Evolutionary conservation across 179 eudicot genomes (phyloP).

Genomic region (Silene noctiflora): DNA sequence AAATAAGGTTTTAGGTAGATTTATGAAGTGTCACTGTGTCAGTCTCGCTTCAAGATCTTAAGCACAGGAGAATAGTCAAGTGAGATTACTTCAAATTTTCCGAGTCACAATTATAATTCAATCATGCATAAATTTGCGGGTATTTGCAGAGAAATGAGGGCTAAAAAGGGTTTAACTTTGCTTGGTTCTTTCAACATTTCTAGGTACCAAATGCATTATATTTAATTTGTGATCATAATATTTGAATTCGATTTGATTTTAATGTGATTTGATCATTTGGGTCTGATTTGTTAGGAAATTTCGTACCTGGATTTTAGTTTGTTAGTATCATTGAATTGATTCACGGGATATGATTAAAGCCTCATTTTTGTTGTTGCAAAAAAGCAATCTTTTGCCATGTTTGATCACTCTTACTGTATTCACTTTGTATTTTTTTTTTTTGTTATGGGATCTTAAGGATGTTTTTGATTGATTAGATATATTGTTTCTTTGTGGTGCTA

Average conservation of each 20-base stretch:
- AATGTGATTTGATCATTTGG: constrained; percentile 2
- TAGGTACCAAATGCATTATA: constrained; percentile 30
- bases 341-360: background rate
- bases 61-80: background rate
- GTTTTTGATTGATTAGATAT: background rate
- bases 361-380: background rate
- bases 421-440: background rate
- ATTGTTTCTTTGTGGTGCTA: background rate
- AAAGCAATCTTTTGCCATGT: background rate
- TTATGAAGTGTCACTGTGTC: background rate
- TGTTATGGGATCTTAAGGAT: background rate
- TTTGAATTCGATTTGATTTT: background rate
- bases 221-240: background rate
- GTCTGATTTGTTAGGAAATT: background rate
- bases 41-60: constrained; percentile 12
- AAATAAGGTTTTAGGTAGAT: background rate
- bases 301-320: constrained; percentile 16
- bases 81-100: background rate
- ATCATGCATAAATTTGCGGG: constrained; percentile 37
- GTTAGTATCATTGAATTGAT: too few species aligned
- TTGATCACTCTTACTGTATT: background rate
- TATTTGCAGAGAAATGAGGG: constrained; percentile 34
- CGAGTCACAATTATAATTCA: background rate
- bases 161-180: constrained; percentile 32
- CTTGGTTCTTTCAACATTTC: constrained; percentile 28